phyloP scores from a whole-genome alignment of 2,329 filamentous ascomycete genomes.

The Hymenoscyphus linearis region DNA sequence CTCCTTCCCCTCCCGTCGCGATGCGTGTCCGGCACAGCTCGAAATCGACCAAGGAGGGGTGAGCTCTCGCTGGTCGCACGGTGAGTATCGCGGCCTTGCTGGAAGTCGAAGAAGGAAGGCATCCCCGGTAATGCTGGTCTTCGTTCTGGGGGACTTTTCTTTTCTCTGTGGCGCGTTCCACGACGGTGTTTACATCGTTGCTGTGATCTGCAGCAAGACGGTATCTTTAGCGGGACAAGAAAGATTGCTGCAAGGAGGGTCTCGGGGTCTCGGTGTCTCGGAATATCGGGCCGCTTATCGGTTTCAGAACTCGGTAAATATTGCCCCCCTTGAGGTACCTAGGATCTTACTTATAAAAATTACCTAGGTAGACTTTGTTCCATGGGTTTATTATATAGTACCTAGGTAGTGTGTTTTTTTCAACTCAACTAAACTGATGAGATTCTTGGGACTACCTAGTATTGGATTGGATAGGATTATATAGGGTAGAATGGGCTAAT shows the following conservation, averaged over 20 bases:
- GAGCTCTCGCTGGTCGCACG: slow-evolving; percentile 47
- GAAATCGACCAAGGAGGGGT: slow-evolving; percentile 59
- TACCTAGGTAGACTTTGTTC: no score
- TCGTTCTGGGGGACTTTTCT: background rate
- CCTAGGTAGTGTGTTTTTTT: no score
- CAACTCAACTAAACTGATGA: no score
- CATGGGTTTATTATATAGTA: no score
- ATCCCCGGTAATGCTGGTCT: slow-evolving; percentile 35
- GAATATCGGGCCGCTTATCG: background rate
- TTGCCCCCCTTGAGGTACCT: no score
- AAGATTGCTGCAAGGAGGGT: background rate
- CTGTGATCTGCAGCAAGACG: background rate
- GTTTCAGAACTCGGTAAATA: background rate
- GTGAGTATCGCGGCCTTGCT: slow-evolving; percentile 57
- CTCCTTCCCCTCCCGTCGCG: slow-evolving; percentile 20
- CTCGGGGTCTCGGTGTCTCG: background rate
- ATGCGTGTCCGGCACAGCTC: slow-evolving; percentile 49
- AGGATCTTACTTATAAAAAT: no score
- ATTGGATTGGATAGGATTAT: no score
- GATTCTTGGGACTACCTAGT: no score
- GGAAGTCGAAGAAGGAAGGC: slow-evolving; percentile 64
- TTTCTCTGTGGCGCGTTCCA: slow-evolving; percentile 2
- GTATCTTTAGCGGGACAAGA: background rate
- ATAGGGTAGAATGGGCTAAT: no score
- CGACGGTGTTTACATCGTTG: slow-evolving; percentile 8